A percentile compares a stretch with the other conserved stretches of the same genome.
phyloP scores from a whole-genome alignment of 2,329 filamentous ascomycete genomes.

The Leptographium lundbergii region DNA sequence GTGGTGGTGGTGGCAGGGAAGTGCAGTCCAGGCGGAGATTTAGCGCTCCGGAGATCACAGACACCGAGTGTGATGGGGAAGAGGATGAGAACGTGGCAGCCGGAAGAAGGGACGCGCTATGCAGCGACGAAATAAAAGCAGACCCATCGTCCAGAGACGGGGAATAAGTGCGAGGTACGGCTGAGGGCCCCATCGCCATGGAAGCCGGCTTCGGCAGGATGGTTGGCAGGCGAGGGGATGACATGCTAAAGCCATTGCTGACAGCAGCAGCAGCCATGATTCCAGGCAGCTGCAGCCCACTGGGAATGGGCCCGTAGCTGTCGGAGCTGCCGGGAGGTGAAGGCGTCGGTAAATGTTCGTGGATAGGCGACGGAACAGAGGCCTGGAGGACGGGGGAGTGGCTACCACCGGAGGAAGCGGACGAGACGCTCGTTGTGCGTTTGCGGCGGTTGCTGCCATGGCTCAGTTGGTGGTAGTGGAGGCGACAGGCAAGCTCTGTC shows the following conservation, averaged over 20 bases:
- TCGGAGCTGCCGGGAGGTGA: slow-evolving; percentile 33
- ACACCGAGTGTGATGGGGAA: slow-evolving; percentile 14
- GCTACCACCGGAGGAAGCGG: slow-evolving; percentile 41
- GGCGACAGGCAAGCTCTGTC: slow-evolving; percentile 74
- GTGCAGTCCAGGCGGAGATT: slow-evolving; percentile 48
- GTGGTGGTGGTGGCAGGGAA: slow-evolving; percentile 25
- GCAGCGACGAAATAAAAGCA: slow-evolving; percentile 20
- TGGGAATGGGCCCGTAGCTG: slow-evolving; percentile 31
- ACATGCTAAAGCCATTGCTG: slow-evolving; percentile 24
- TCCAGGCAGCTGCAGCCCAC: slow-evolving; percentile 40
- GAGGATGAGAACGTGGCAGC: slow-evolving; percentile 24
- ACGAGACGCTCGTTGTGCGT: slow-evolving; percentile 58
- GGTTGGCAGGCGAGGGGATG: slow-evolving; percentile 40
- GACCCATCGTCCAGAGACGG: slow-evolving; percentile 24
- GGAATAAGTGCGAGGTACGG: slow-evolving; percentile 26
- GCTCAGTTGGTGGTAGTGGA: slow-evolving; percentile 78
- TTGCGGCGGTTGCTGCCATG: slow-evolving; percentile 72
- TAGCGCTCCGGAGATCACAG: slow-evolving; percentile 13
- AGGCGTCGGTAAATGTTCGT: slow-evolving; percentile 33
- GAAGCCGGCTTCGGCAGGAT: slow-evolving; percentile 54
- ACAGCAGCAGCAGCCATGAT: slow-evolving; percentile 26
- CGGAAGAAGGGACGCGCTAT: slow-evolving; percentile 33
- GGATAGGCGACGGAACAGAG: slow-evolving; percentile 36
- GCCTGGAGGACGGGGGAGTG: slow-evolving; percentile 37
- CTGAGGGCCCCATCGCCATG: slow-evolving; percentile 28